Evolutionary conservation across 441 rosid species (phyloP).

Genomic region (Pelargonium myrrhifolium): DNA sequence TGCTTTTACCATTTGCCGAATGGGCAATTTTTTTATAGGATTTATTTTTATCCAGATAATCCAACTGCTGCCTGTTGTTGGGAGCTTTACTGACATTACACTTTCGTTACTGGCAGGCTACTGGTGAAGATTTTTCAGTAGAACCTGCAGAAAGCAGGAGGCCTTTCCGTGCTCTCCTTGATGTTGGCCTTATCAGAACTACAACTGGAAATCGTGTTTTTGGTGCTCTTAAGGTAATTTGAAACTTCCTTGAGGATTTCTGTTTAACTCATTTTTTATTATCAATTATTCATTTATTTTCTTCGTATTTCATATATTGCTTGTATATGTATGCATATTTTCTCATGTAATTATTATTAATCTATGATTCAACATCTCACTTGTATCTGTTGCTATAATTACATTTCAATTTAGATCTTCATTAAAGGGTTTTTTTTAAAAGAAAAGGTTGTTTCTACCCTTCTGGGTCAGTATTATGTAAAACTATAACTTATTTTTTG

Average conservation of each 20-base stretch:
- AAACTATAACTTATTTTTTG: no score
- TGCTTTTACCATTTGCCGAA: not conserved
- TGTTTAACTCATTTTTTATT: not conserved
- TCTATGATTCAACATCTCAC: no score
- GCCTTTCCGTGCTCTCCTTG: slow-evolving; percentile 96
- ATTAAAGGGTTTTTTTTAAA: no score
- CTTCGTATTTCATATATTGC: no score
- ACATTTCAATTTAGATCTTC: no score
- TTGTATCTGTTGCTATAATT: no score
- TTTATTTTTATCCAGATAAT: not conserved
- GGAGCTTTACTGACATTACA: not conserved
- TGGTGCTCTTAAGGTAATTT: slow-evolving; percentile 69
- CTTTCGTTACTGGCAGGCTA: slow-evolving; percentile 38
- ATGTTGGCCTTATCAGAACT: slow-evolving; percentile 77
- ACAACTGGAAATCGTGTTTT: slow-evolving; percentile 83
- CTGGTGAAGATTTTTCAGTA: slow-evolving; percentile 81
- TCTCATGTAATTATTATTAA: no score
- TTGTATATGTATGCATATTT: no score
- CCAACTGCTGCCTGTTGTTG: not conserved
- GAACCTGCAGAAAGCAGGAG: slow-evolving; percentile 75
- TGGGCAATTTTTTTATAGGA: not conserved
- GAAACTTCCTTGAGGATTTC: not conserved
- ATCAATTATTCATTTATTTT: no score
- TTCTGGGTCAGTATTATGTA: no score
- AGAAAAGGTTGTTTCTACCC: no score